Evolutionary conservation across 306 rosid genomes (phyloP).

Genomic region (Acmispon strigosus): DNA sequence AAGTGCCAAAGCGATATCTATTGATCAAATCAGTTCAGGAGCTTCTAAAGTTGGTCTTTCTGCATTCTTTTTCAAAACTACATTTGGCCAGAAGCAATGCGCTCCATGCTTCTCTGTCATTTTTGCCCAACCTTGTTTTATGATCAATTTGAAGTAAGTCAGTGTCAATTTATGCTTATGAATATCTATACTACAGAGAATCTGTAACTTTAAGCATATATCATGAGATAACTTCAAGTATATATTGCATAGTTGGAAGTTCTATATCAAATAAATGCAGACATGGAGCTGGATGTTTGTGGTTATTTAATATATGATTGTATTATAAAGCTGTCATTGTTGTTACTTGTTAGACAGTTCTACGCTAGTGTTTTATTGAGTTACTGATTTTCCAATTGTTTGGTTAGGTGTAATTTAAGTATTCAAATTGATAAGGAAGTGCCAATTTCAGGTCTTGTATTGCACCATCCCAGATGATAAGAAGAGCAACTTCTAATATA

Average conservation of each 20-base stretch:
- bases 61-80: conserved; percentile 27
- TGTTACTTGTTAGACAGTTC: neutral
- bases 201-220: neutral
- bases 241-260: neutral
- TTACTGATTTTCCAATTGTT: neutral
- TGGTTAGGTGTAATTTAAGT: neutral
- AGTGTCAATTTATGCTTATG: neutral
- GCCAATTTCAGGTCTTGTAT: neutral
- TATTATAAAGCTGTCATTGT: neutral
- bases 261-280: neutral
- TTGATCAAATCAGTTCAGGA: conserved; percentile 23
- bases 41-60: conserved; percentile 18
- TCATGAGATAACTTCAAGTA: neutral
- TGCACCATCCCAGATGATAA: neutral
- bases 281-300: neutral
- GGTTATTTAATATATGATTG: neutral
- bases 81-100: conserved; percentile 23
- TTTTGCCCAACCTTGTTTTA: conserved; percentile 32
- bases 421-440: neutral
- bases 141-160: conserved; percentile 54
- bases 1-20: conserved; percentile 24
- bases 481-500: neutral
- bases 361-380: neutral
- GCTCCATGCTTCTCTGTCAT: conserved; percentile 26
- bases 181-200: neutral